These are phyloP conservation scores for Rhinocladiella similis DNA, from an alignment of 2,329 filamentous ascomycete genomes.

Conservation along the genomic window DNA sequence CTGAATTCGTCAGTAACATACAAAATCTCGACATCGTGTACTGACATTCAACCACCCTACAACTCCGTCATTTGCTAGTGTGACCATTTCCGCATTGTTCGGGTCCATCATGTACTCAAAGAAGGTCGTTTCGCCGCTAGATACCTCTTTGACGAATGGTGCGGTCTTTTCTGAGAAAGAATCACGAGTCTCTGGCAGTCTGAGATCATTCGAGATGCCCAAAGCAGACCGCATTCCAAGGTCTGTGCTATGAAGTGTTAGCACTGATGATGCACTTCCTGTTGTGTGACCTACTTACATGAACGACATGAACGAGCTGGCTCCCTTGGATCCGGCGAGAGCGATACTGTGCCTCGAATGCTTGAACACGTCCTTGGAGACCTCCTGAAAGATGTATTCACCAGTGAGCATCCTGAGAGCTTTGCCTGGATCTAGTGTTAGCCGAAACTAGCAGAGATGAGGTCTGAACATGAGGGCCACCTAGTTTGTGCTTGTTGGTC, in stretches of 20 bases:
- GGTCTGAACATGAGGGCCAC: background rate
- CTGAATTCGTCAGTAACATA: no score
- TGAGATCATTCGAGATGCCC: conserved; percentile 6
- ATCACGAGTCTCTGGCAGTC: conserved; percentile 4
- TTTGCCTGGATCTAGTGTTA: background rate
- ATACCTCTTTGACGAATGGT: conserved; percentile 3
- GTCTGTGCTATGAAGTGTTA: conserved; percentile 1
- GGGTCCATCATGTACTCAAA: conserved; percentile 11
- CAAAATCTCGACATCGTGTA: no score
- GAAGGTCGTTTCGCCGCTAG: conserved; percentile 4
- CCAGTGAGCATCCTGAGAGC: conserved; percentile 5
- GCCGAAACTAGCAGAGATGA: background rate
- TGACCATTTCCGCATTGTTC: conserved; percentile 8
- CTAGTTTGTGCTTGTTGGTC: conserved; percentile 13
- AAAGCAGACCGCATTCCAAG: background rate
- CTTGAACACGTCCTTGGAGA: conserved; percentile 3
- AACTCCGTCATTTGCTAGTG: conserved; percentile 2
- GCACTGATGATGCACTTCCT: background rate
- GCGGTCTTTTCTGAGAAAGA: conserved; percentile 9
- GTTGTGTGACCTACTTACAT: background rate
- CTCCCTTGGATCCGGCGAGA: conserved; percentile 1
- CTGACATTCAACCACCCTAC: conserved; percentile 13
- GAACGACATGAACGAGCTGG: conserved; percentile 12
- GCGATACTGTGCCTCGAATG: conserved; percentile 9
- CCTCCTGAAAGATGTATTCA: conserved; percentile 13